A percentile compares a stretch with the other conserved stretches of the same genome.
These are phyloP conservation scores for Cordyceps tenuipes DNA, from an alignment of 2,329 filamentous ascomycete genomes.

Conservation along the genomic window DNA sequence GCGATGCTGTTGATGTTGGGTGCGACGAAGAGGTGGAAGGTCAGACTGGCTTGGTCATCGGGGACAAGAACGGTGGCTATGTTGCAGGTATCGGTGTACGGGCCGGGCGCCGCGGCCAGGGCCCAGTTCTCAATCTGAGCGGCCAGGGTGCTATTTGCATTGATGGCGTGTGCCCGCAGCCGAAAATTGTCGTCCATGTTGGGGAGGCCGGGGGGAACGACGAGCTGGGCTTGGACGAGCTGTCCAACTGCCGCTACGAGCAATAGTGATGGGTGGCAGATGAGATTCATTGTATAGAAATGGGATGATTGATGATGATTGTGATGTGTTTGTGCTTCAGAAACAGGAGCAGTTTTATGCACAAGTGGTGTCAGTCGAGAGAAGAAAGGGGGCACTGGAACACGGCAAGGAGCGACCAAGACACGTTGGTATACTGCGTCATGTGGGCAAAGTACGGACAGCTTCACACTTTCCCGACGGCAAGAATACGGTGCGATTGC, in stretches of 20 bases:
- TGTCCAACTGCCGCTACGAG: neutral
- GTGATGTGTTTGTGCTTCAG: too few relatives aligned
- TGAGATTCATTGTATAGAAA: neutral
- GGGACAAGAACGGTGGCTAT: neutral
- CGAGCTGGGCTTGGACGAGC: neutral
- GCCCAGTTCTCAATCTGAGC: neutral
- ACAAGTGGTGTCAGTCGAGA: too few relatives aligned
- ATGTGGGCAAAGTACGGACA: too few relatives aligned
- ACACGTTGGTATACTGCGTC: too few relatives aligned
- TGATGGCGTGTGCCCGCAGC: neutral
- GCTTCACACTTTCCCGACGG: too few relatives aligned
- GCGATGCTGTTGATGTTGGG: neutral
- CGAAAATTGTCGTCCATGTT: slow-evolving; percentile 1
- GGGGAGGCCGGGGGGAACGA: neutral
- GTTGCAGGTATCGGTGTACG: neutral
- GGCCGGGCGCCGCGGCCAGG: neutral
- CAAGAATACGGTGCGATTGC: too few relatives aligned
- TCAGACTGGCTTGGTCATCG: neutral
- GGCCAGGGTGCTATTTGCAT: neutral
- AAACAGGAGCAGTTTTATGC: too few relatives aligned
- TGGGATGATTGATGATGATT: too few relatives aligned
- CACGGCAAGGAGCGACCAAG: too few relatives aligned
- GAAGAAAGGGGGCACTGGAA: too few relatives aligned
- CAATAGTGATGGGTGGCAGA: neutral
- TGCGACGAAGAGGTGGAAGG: neutral